A percentile compares a stretch with the other conserved stretches of the same genome.
These are phyloP conservation scores for Tetraselmis striata DNA, from an alignment of 139 green algal genomes.

Conservation along the genomic window DNA sequence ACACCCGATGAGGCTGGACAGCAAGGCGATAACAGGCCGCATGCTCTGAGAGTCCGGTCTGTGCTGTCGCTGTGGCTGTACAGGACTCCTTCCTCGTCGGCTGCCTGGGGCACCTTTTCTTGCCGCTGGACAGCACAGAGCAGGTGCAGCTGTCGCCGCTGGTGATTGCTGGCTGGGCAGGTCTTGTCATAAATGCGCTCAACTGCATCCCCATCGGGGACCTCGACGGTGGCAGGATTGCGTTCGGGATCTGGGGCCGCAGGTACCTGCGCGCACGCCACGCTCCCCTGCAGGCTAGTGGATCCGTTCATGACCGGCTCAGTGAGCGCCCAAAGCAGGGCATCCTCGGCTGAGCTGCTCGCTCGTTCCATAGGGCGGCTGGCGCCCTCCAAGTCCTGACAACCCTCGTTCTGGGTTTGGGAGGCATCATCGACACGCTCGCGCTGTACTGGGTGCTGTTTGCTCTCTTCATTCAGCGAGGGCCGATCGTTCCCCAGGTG, in stretches of 20 bases:
- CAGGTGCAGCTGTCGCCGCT: slow-evolving; percentile 43
- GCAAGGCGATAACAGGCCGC: too few relatives aligned
- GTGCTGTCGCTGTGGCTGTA: too few relatives aligned
- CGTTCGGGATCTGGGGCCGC: not conserved
- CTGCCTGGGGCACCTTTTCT: slow-evolving; percentile 28
- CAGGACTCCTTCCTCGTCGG: slow-evolving; percentile 5
- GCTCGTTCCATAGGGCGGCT: slow-evolving; percentile 27
- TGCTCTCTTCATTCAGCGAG: slow-evolving; percentile 65
- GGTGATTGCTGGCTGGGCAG: slow-evolving; percentile 69
- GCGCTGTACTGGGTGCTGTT: slow-evolving; percentile 75
- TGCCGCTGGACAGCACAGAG: slow-evolving; percentile 29
- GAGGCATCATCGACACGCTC: slow-evolving; percentile 47
- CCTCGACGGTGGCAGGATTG: not conserved
- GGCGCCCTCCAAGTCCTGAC: slow-evolving; percentile 42
- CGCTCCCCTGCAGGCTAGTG: too few relatives aligned
- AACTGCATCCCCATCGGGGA: slow-evolving; percentile 54
- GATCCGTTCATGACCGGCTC: too few relatives aligned
- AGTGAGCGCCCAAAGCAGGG: too few relatives aligned
- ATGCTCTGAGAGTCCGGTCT: too few relatives aligned
- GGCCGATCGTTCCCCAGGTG: slow-evolving; percentile 49
- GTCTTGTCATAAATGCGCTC: slow-evolving; percentile 56
- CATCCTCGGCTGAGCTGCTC: too few relatives aligned
- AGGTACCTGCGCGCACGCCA: too few relatives aligned
- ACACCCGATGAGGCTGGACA: too few relatives aligned
- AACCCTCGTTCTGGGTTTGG: slow-evolving; percentile 47